A percentile compares a stretch with the other conserved stretches of the same genome.
Evolutionary conservation across 306 rosid species (phyloP).

Genomic region (Lupinus albus): DNA sequence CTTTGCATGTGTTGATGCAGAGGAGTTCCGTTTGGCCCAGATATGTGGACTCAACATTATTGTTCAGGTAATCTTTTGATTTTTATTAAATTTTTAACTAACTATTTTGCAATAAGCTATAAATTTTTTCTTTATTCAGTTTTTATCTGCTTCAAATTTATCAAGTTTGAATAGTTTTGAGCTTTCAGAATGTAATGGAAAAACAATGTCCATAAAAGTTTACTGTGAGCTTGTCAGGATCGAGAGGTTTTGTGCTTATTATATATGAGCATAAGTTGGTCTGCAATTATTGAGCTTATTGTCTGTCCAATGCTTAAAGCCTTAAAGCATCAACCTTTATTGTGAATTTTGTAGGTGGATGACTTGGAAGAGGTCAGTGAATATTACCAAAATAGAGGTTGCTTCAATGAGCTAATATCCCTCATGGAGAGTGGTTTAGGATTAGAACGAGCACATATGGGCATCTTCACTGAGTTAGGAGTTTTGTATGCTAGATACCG

Average conservation of each 20-base stretch:
- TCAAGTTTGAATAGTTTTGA: conserved; percentile 22
- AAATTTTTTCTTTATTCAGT: conserved; percentile 19
- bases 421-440: conserved; percentile 99
- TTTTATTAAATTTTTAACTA: not conserved
- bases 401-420: conserved; percentile 94
- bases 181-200: conserved; percentile 28
- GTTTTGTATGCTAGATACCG: conserved; percentile 99
- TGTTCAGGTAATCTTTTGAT: conserved; percentile 65
- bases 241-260: not conserved
- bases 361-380: conserved; percentile 99
- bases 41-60: conserved; percentile 98
- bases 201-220: conserved; percentile 25
- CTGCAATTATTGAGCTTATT: conserved; percentile 31
- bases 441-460: conserved; percentile 98
- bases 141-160: conserved; percentile 8
- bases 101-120: conserved; percentile 7
- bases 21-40: conserved; percentile 99
- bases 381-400: conserved; percentile 96
- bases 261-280: conserved; percentile 3
- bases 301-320: conserved; percentile 18
- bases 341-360: conserved; percentile 72
- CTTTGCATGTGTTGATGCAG: conserved; percentile 98
- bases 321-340: conserved; percentile 17
- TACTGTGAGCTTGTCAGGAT: conserved; percentile 23
- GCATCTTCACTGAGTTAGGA: conserved; percentile 97